phyloP scores from a whole-genome alignment of 768 basidiomycete genomes.

The Mrakia hoshinonis region DNA sequence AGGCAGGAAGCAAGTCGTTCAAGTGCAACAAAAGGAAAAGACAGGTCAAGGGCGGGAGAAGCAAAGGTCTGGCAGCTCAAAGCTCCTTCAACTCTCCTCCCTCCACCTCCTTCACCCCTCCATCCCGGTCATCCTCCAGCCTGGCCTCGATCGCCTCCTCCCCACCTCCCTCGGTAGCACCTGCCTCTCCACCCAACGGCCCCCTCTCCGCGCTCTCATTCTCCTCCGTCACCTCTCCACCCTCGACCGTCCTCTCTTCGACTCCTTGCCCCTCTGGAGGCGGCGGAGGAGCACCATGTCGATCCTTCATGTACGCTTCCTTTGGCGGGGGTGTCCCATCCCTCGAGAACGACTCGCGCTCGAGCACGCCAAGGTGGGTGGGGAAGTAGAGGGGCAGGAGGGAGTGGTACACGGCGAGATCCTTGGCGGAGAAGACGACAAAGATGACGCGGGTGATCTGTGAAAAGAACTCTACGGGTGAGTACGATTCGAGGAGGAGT shows the following conservation, averaged over 20 bases:
- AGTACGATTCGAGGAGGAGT: too few species aligned
- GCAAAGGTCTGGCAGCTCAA: neutral
- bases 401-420: constrained; percentile 18
- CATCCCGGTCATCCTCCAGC: neutral
- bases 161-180: neutral
- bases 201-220: neutral
- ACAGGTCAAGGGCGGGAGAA: too few species aligned
- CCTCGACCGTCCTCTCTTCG: constrained; percentile 7
- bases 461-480: neutral
- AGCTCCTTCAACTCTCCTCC: neutral
- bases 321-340: neutral
- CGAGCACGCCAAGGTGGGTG: neutral
- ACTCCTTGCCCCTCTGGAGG: neutral
- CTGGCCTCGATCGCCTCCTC: neutral
- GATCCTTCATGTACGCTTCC: neutral
- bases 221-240: neutral
- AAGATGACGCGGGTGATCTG: constrained; percentile 23
- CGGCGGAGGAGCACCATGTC: neutral
- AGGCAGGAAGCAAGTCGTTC: too few species aligned
- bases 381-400: constrained; percentile 18
- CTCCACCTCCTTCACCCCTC: neutral
- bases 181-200: neutral
- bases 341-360: neutral
- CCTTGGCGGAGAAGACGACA: constrained; percentile 19
- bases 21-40: too few species aligned